Base-by-base conservation (phyloP, 2,329 filamentous ascomycete species). In the Colletotrichum trifolii region DNA sequence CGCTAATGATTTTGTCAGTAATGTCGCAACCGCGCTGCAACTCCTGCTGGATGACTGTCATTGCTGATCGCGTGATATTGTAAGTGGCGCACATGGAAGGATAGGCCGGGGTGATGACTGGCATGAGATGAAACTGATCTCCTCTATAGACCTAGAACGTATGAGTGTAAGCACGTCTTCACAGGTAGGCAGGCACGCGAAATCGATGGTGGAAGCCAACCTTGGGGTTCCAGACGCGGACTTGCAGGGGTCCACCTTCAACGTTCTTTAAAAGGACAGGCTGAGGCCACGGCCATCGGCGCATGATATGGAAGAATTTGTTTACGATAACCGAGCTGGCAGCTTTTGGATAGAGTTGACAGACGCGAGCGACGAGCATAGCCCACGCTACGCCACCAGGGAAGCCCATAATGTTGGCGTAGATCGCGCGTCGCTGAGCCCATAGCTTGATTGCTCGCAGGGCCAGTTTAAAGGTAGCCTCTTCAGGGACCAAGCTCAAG, bases 21-120 rank as follows among this genome's bases (percentile, higher is more conserved):
- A 97, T 90, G 55, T 92, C 84, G 55, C 90, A 87, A 6, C 90
- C 96, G 42, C 92, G 88, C 68, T 90, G 85, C 17, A 98, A 86
- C 75, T 99, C 96, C 50, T 89, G 86, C 69, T 93, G 87, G 73
- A 99, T 94, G 54, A 97, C 88, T 7, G 87, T 82, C 81, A 94
- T 93, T 2, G 94, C 96, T 1, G 95, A 98, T 69, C 87, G 83
- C 3, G 92, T 94, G 66, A 99, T 90, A 73, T 97, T 98, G 81
- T 97, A 96, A 0, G 96, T 98, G 2, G 96, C 91, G 76, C 96
- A 98, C 94, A 97, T 98, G 54, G 94, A 96, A 3, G 96, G 96
- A 75, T 97, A 98, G 1, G 96, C 94, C 1, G 96, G 96, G 2
- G 96, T 99, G 73, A 99, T 98, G 77, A 99, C 93, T 35, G 96